These are phyloP conservation scores for Colletotrichum zoysiae DNA, from an alignment of 2,329 filamentous ascomycete genomes.

Conservation along the genomic window DNA sequence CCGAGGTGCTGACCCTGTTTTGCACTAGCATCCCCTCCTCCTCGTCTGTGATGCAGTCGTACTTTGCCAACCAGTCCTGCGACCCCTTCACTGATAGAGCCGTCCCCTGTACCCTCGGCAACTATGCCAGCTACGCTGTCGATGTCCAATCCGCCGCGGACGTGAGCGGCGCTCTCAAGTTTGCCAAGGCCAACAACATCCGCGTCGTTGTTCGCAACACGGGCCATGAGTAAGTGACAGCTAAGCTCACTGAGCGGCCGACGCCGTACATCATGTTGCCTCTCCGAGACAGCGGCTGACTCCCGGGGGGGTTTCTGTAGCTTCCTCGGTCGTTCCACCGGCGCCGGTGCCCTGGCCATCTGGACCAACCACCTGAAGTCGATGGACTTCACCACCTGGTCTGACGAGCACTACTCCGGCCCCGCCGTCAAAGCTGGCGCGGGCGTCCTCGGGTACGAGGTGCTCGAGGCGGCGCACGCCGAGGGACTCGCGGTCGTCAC, in stretches of 20 bases:
- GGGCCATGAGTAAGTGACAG: slow-evolving; percentile 47
- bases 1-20: slow-evolving; percentile 20
- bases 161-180: slow-evolving; percentile 50
- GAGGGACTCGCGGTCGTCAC: slow-evolving; percentile 37
- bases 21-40: slow-evolving; percentile 51
- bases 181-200: slow-evolving; percentile 51
- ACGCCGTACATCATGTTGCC: neutral
- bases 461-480: slow-evolving; percentile 53
- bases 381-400: slow-evolving; percentile 56
- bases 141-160: slow-evolving; percentile 50
- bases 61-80: slow-evolving; percentile 54
- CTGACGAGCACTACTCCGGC: slow-evolving; percentile 59
- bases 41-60: slow-evolving; percentile 57
- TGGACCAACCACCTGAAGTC: slow-evolving; percentile 57
- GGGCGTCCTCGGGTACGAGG: slow-evolving; percentile 64
- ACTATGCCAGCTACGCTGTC: slow-evolving; percentile 58
- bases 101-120: slow-evolving; percentile 58
- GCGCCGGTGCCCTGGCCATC: slow-evolving; percentile 53
- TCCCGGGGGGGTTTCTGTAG: slow-evolving; percentile 9
- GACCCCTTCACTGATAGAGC: slow-evolving; percentile 54
- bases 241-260: too few relatives aligned
- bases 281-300: neutral
- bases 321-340: slow-evolving; percentile 53
- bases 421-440: slow-evolving; percentile 66
- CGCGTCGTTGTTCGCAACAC: slow-evolving; percentile 54